Evolutionary conservation across 495 filamentous ascomycete genomes (phyloP).

Genomic region (Tuber melanosporum): DNA sequence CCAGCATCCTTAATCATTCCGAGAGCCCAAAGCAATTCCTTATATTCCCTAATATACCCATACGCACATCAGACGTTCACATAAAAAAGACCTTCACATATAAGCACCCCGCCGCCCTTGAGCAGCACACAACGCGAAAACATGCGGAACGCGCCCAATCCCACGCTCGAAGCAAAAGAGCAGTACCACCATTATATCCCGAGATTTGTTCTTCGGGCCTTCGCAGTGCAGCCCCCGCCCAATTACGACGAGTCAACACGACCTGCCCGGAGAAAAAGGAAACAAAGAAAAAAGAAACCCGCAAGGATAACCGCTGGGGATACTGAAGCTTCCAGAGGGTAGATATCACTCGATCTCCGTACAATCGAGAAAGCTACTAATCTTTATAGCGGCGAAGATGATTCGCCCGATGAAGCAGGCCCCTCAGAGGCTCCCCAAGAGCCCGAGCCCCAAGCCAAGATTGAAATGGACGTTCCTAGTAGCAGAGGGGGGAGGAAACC

Average conservation of each 20-base stretch:
- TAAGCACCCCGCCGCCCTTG: background rate
- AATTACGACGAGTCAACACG: background rate
- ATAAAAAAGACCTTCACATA: background rate
- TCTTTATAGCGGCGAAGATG: background rate
- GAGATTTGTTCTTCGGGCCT: constrained; percentile 44
- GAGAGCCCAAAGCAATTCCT: background rate
- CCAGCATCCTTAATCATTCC: background rate
- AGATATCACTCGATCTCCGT: background rate
- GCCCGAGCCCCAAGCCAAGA: background rate
- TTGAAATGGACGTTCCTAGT: background rate
- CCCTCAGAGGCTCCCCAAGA: background rate
- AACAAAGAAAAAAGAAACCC: background rate
- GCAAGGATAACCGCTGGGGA: background rate
- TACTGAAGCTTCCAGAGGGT: background rate
- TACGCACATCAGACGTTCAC: background rate
- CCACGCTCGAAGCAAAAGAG: constrained; percentile 2
- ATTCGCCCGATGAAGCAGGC: background rate
- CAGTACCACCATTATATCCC: constrained; percentile 47
- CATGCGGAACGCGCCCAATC: background rate
- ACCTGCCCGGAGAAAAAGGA: background rate
- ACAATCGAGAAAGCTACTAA: background rate
- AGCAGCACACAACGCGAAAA: background rate
- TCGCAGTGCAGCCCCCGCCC: constrained; percentile 14
- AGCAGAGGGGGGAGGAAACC: background rate
- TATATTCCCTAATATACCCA: background rate